Base-by-base conservation (phyloP, 371 early-diverging fungal species). In the Mortierella sp. region DNA sequence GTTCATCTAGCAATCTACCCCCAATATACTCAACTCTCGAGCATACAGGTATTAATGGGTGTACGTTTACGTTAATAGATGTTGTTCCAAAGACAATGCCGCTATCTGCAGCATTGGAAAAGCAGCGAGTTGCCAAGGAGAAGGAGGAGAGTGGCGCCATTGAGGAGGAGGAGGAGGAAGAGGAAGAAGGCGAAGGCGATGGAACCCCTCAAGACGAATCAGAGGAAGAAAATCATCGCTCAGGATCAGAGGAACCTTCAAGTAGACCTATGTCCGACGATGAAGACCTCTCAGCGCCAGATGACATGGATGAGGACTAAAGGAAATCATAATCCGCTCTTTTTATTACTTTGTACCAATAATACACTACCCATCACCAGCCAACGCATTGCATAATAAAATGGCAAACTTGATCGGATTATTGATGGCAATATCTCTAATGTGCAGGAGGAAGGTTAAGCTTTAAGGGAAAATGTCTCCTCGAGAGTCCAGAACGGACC, bases 31-130 rank as follows among this genome's bases (percentile, higher is more conserved):
- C 28, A 35, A 39, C 14, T 26, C 2, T 35, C 6, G 18, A 40
- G 6, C 26, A 43, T 3, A 45, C 5, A 43, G 5, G 5, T 24
- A 43, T 22, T 28, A 12, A 26, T 8, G 59, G 39, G 26, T 58
- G 0, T 55, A 20, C 10, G 55, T 39, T 55, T 26, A n/a, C 30
- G 45, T 18, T 28, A 2, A 22, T 69, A 78, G 90, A 90, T 58
- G 88, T 90, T 5, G 84, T 90, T 55, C 91, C 91, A 54, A 85
- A 86, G 39, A 88, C 91, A 9, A 89, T 89, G 85, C 84, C 89
- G 26, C 67, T 90, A 49, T 83, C 87, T 45, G 77, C 84, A 68
- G 91, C 90, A n/a, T 72, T 88, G 40, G 88, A 89, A 68, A 88
- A 88, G 55, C 86, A 88, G 64, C 86, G 85, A 64, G 77, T 84